Base-by-base conservation (phyloP, 306 rosid species). In the Rosa lucieae region DNA sequence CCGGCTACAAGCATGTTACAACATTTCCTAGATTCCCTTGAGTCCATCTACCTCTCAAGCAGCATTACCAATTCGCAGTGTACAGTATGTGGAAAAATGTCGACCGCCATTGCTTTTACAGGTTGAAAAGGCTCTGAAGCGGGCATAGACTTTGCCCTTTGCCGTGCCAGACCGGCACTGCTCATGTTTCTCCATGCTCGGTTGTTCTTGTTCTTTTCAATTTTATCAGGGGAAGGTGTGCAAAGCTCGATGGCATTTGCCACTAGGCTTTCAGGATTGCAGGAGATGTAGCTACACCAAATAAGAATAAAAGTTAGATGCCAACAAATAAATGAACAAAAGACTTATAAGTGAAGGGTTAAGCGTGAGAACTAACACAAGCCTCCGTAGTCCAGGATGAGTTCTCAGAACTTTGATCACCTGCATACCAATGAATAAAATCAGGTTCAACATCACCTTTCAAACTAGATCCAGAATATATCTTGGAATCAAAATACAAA, bases 1-100 rank as follows among this genome's bases (percentile, higher is more conserved):
- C 39, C 66, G 10, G 77, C 40, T 32, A 72, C 42, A 71, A 48
- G 55, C 47, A 15, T 59, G 39, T 11, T 46, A 35, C 70, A 65
- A 78, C 67, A 52, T 51, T 23, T 44, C 21, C 59, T 46, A 59
- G 35, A 21, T 67, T 39, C 44, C 51, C 49, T 21, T 10, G 2
- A 77, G 51, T 47, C 70, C 32, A 75, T 51, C 84, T 89, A 95
- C 87, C 98, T 89, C 87, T 91, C 97, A 37, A 95, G 92, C 44
- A 95, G 96, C 99, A 95, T 95, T 85, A 95, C 94, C 93, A 91
- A 77, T 83, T 95, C 98, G 70, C 98, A 93, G 82, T 91, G 99
- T 26, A 55, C 86, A 10, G 98, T 95, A 74, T 95, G 98, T 13
- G 98, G 99, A 80, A 95, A 95, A 80, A 95, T 96, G 87, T 95